Conservation (phyloP, 306 rosid species). For the Dalbergia cultrata region DNA sequence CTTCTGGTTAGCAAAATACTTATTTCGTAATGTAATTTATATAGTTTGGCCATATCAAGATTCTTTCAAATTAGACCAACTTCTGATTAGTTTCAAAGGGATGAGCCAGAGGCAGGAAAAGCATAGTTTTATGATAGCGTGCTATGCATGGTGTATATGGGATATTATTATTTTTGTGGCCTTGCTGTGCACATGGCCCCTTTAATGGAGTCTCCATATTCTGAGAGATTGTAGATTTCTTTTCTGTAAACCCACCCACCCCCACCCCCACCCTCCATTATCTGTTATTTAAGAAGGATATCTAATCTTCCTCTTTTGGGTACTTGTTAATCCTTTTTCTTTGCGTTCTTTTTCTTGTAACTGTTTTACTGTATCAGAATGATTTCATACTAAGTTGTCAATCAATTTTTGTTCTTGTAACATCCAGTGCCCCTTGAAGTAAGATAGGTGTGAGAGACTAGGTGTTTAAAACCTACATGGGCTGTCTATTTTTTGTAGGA, state of each 20-base stretch:
- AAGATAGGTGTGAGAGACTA: slow-evolving; percentile 2
- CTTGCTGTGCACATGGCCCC: not conserved
- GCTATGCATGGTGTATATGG: not conserved
- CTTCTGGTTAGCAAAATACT: not conserved
- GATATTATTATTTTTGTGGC: not conserved
- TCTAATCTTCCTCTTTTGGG: too few species aligned
- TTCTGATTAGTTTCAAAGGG: not conserved
- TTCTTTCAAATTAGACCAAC: not conserved
- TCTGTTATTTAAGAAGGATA: not conserved
- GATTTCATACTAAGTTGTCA: slow-evolving; percentile 20
- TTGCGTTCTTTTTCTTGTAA: not conserved
- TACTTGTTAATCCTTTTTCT: too few species aligned
- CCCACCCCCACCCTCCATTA: not conserved
- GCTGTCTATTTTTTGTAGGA: slow-evolving; percentile 19
- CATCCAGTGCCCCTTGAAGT: slow-evolving; percentile 28
- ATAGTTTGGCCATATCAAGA: not conserved
- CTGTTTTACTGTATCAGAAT: slow-evolving; percentile 32
- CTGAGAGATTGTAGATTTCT: not conserved
- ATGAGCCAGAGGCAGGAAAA: not conserved
- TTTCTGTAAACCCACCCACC: not conserved
- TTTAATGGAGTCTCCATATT: not conserved
- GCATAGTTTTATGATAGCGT: not conserved
- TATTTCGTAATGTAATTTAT: not conserved
- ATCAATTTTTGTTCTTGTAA: slow-evolving; percentile 27
- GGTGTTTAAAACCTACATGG: slow-evolving; percentile 15